Evolutionary conservation across 2,329 filamentous ascomycete genomes (phyloP).

Genomic region (Cryphonectria nitschkei): DNA sequence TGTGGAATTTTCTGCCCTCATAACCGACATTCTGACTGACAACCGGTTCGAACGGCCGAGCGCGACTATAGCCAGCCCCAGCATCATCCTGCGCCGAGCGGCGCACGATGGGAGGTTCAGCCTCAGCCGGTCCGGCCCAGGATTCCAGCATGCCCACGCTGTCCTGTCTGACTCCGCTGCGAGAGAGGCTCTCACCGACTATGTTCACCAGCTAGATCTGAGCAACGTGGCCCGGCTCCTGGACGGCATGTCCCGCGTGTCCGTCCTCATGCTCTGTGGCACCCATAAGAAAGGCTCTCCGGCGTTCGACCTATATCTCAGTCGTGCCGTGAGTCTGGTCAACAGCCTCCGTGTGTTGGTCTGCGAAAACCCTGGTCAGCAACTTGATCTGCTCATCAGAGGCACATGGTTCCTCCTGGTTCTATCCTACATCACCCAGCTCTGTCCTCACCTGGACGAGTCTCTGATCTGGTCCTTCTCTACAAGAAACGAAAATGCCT

Average conservation of each 20-base stretch:
- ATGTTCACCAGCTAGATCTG: conserved; percentile 32
- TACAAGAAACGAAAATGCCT: neutral
- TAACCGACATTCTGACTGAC: neutral
- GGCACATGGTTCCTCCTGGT: conserved; percentile 34
- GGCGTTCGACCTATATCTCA: conserved; percentile 35
- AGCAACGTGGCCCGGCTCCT: conserved; percentile 26
- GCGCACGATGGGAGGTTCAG: conserved; percentile 35
- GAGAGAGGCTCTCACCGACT: conserved; percentile 31
- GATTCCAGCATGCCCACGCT: conserved; percentile 30
- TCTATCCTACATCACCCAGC: conserved; percentile 35
- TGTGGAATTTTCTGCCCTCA: neutral
- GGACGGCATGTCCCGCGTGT: conserved; percentile 31
- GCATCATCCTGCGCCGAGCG: conserved; percentile 31
- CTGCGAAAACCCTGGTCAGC: neutral
- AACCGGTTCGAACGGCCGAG: conserved; percentile 9
- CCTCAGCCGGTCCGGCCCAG: conserved; percentile 33
- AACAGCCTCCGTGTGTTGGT: conserved; percentile 32
- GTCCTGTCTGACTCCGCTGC: conserved; percentile 31
- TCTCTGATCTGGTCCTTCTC: conserved; percentile 23
- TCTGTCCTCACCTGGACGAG: conserved; percentile 33
- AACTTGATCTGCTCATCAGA: conserved; percentile 27
- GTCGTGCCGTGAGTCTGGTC: conserved; percentile 32
- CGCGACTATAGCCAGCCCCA: conserved; percentile 29
- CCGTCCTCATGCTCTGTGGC: conserved; percentile 31
- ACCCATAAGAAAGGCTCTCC: conserved; percentile 32